Conservation (phyloP, 2,329 filamentous ascomycete species). For the Clarireedia paspali region DNA sequence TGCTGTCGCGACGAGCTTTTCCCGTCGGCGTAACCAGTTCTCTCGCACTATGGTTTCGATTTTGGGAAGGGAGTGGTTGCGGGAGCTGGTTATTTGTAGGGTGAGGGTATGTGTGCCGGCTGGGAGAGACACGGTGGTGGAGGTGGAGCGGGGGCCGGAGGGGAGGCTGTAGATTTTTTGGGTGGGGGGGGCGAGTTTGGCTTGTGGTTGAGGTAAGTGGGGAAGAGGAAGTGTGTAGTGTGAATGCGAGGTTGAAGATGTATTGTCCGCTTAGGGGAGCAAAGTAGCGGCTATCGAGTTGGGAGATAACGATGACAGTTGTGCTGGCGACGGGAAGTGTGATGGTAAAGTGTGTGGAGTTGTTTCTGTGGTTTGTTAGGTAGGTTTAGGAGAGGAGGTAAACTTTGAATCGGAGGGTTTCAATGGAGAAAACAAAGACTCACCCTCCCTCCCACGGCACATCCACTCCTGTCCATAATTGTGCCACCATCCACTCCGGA, state of each 20-base stretch:
- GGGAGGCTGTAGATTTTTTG: no score
- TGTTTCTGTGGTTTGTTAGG: constrained; percentile 52
- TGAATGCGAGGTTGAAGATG: constrained; percentile 36
- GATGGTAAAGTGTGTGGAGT: constrained; percentile 53
- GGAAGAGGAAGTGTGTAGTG: constrained; percentile 33
- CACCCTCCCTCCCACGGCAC: neutral
- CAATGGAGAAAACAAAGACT: no score
- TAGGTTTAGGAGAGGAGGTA: neutral
- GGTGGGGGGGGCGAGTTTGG: no score
- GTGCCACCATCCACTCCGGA: constrained; percentile 49
- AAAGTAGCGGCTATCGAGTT: constrained; percentile 57
- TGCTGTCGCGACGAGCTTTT: neutral
- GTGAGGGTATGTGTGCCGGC: neutral
- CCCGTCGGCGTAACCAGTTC: neutral
- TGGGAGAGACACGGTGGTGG: neutral
- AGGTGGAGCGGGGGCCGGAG: neutral
- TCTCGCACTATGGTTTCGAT: neutral
- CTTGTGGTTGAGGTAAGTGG: no score
- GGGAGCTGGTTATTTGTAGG: neutral
- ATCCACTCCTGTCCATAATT: constrained; percentile 38
- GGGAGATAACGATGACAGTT: constrained; percentile 49
- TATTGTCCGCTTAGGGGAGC: constrained; percentile 54
- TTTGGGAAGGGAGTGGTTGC: neutral
- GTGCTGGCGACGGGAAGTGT: constrained; percentile 46
- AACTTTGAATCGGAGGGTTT: no score